phyloP scores from a whole-genome alignment of 2,329 filamentous ascomycete genomes.

The Aspergillus pseudoglaucus region DNA sequence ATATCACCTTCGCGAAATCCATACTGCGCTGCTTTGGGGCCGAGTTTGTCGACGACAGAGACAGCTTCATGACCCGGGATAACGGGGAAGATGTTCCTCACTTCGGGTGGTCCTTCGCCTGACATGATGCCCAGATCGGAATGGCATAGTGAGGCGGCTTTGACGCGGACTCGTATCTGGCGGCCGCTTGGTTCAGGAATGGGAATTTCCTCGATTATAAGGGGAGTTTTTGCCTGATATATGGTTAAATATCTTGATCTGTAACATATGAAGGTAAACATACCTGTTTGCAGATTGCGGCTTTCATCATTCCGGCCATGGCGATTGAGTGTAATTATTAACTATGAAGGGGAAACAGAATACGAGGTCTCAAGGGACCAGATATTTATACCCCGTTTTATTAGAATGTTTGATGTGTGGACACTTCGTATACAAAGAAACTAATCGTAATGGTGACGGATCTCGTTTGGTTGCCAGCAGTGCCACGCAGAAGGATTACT shows the following conservation, averaged over 20 bases:
- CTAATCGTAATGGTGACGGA: too few relatives aligned
- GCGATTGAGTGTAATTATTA: neutral
- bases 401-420: too few relatives aligned
- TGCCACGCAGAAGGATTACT: too few relatives aligned
- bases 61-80: slow-evolving; percentile 45
- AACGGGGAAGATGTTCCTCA: slow-evolving; percentile 8
- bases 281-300: slow-evolving; percentile 8
- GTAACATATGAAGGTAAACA: neutral
- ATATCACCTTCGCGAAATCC: slow-evolving; percentile 40
- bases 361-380: too few relatives aligned
- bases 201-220: slow-evolving; percentile 40
- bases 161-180: slow-evolving; percentile 36
- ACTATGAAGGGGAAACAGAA: too few relatives aligned
- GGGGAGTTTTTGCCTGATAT: slow-evolving; percentile 2
- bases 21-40: slow-evolving; percentile 28
- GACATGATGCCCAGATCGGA: slow-evolving; percentile 27
- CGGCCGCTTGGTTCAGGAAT: slow-evolving; percentile 38
- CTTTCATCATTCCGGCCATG: slow-evolving; percentile 7
- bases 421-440: too few relatives aligned
- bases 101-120: neutral
- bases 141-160: slow-evolving; percentile 36
- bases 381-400: too few relatives aligned
- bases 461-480: too few relatives aligned
- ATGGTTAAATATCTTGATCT: neutral
- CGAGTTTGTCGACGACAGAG: slow-evolving; percentile 36